Evolutionary conservation across 768 basidiomycete species (phyloP).

Genomic region (Lyophyllum shimeji): DNA sequence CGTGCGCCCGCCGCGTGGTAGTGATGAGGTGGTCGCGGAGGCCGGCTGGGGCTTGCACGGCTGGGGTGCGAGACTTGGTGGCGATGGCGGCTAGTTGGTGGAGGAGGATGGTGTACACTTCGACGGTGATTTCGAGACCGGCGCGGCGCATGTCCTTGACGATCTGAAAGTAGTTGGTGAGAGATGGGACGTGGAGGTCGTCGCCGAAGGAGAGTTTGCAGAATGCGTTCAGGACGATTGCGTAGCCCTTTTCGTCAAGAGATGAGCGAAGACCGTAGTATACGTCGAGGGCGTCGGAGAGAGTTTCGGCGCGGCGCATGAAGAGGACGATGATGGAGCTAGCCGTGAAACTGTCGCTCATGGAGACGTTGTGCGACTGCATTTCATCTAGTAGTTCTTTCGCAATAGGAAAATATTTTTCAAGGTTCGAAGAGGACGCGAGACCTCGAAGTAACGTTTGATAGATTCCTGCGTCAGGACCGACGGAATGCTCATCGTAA

Average conservation of each 20-base stretch:
- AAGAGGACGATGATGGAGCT: slow-evolving; percentile 59
- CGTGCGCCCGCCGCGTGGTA: slow-evolving; percentile 67
- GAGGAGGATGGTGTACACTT: slow-evolving; percentile 70
- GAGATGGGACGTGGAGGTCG: slow-evolving; percentile 37
- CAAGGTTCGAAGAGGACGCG: slow-evolving; percentile 39
- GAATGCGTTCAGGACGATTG: slow-evolving; percentile 63
- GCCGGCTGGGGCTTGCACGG: slow-evolving; percentile 15
- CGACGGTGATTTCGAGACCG: slow-evolving; percentile 53
- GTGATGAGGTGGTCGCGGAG: slow-evolving; percentile 36
- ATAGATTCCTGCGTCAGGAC: slow-evolving; percentile 56
- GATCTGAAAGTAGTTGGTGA: slow-evolving; percentile 69
- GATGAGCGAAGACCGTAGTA: slow-evolving; percentile 48
- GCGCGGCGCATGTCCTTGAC: slow-evolving; percentile 76
- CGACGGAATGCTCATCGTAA: slow-evolving; percentile 32
- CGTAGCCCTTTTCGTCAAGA: slow-evolving; percentile 61
- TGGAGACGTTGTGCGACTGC: slow-evolving; percentile 46
- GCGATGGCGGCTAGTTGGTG: slow-evolving; percentile 51
- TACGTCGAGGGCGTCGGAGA: slow-evolving; percentile 59
- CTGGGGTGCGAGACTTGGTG: slow-evolving; percentile 24
- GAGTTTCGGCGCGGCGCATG: slow-evolving; percentile 59
- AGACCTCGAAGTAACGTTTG: slow-evolving; percentile 51
- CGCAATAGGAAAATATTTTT: slow-evolving; percentile 48
- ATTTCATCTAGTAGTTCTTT: slow-evolving; percentile 65
- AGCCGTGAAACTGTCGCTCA: slow-evolving; percentile 42
- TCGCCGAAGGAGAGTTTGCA: slow-evolving; percentile 54